These are phyloP conservation scores for Penicillium soppii DNA, from an alignment of 495 filamentous ascomycete genomes.

Conservation along the genomic window DNA sequence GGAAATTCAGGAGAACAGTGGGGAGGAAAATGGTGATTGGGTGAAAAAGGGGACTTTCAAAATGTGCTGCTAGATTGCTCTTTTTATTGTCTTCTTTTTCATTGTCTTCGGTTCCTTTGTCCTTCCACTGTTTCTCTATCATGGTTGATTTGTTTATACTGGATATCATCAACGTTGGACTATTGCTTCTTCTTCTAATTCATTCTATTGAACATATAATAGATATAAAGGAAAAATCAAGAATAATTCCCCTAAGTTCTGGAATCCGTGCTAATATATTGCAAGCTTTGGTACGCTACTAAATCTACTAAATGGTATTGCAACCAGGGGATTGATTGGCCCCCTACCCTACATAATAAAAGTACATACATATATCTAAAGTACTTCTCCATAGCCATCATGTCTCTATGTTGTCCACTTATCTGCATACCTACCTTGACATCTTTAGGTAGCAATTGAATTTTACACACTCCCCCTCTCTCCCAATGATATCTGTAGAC, in stretches of 20 bases:
- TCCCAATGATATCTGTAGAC: neutral
- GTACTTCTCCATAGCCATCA: too few relatives aligned
- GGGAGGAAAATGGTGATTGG: slow-evolving; percentile 12
- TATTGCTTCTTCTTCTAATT: too few relatives aligned
- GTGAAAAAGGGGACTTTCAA: slow-evolving; percentile 8
- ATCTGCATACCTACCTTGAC: neutral
- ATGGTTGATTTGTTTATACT: too few relatives aligned
- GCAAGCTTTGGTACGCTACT: slow-evolving; percentile 22
- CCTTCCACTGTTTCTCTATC: too few relatives aligned
- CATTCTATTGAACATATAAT: too few relatives aligned
- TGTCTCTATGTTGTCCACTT: too few relatives aligned
- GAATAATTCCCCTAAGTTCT: neutral
- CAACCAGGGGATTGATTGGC: slow-evolving; percentile 14
- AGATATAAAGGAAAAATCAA: too few relatives aligned
- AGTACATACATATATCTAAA: too few relatives aligned
- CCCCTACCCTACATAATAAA: too few relatives aligned
- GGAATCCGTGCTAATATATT: slow-evolving; percentile 15
- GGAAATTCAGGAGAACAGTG: slow-evolving; percentile 18
- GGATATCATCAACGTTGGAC: too few relatives aligned
- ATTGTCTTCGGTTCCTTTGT: neutral
- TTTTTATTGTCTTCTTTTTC: neutral
- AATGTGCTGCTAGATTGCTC: neutral
- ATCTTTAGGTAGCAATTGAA: too few relatives aligned
- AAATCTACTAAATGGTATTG: slow-evolving; percentile 8
- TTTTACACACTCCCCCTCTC: neutral